Evolutionary conservation across 2,329 filamentous ascomycete species (phyloP).

Genomic region (Salinomyces thailandicus): DNA sequence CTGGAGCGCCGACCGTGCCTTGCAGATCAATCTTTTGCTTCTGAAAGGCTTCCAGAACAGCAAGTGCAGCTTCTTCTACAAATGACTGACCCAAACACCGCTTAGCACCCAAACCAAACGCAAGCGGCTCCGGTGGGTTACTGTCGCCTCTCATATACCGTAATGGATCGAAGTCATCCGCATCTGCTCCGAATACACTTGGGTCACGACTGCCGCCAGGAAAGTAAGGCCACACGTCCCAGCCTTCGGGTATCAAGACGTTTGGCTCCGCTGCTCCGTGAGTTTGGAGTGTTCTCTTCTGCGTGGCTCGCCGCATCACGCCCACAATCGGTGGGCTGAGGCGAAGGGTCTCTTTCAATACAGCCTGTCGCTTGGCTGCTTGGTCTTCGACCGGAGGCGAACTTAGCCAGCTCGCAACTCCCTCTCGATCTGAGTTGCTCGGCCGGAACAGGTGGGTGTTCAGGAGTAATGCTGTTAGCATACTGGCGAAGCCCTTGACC

Average conservation of each 20-base stretch:
- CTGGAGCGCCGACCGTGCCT: slow-evolving; percentile 7
- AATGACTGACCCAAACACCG: not conserved
- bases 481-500: slow-evolving; percentile 15
- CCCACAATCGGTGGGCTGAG: not conserved
- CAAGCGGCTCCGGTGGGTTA: not conserved
- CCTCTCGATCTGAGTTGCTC: not conserved
- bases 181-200: slow-evolving; percentile 7
- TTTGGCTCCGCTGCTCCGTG: slow-evolving; percentile 1
- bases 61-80: slow-evolving; percentile 1
- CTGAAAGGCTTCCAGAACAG: slow-evolving; percentile 7
- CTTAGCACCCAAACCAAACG: not conserved
- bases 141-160: slow-evolving; percentile 4
- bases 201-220: slow-evolving; percentile 13
- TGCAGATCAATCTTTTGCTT: slow-evolving; percentile 2
- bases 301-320: not conserved
- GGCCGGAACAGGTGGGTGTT: slow-evolving; percentile 12
- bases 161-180: slow-evolving; percentile 9
- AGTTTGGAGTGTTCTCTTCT: slow-evolving; percentile 1
- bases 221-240: slow-evolving; percentile 19
- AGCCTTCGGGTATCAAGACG: slow-evolving; percentile 11
- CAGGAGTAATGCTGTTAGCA: slow-evolving; percentile 15
- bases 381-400: not conserved
- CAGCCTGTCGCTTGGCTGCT: not conserved
- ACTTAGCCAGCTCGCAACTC: not conserved
- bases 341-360: not conserved